phyloP scores from a whole-genome alignment of 306 rosid species.

The Aeschynomene evenia region DNA sequence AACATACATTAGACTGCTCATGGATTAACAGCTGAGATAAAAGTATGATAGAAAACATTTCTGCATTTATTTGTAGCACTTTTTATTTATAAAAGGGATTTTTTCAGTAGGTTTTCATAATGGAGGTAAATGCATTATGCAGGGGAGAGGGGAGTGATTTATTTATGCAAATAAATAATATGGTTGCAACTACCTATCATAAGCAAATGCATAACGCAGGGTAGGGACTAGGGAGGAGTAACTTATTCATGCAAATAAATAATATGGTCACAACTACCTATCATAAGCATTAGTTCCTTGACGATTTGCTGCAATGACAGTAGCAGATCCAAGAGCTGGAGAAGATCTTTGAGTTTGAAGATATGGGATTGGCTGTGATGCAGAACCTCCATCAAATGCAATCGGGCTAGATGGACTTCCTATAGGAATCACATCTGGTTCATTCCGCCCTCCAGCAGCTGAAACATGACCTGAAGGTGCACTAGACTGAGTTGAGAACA shows the following conservation, averaged over 20 bases:
- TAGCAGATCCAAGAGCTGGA: constrained; percentile 43
- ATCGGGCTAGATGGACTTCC: constrained; percentile 54
- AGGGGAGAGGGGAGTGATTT: background rate
- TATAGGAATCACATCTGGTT: constrained; percentile 42
- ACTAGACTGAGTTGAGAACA: constrained; percentile 55
- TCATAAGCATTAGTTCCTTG: constrained; percentile 35
- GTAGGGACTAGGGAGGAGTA: background rate
- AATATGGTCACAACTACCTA: constrained; percentile 44
- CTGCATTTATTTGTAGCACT: constrained; percentile 12
- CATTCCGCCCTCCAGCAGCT: constrained; percentile 41
- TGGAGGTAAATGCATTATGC: background rate
- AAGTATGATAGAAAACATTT: background rate
- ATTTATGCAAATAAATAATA: constrained; percentile 12
- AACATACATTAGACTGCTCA: background rate
- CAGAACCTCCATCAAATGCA: constrained; percentile 43
- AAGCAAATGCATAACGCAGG: background rate
- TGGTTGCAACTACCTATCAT: constrained; percentile 45
- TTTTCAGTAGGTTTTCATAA: background rate
- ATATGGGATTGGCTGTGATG: constrained; percentile 41
- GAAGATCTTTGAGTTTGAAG: constrained; percentile 49
- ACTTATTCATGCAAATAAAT: background rate
- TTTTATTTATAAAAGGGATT: background rate
- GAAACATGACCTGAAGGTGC: constrained; percentile 44
- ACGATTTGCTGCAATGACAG: constrained; percentile 38
- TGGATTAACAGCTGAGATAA: background rate